Percentiles rank a stretch among this genome's conserved stretches.
Evolutionary conservation across 306 rosid genomes (phyloP).

Genomic region (Herpetospermum pedunculosum): DNA sequence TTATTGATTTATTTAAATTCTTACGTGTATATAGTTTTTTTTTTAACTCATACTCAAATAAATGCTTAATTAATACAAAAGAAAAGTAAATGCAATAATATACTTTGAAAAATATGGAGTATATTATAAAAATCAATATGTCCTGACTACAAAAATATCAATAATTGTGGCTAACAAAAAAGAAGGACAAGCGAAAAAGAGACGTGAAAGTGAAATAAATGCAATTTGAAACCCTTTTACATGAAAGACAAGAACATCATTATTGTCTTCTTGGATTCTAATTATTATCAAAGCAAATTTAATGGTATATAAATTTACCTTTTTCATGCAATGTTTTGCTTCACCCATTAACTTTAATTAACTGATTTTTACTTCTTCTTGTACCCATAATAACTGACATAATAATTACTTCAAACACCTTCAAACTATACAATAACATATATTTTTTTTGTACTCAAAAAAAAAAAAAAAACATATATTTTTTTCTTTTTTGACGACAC

Average conservation of each 20-base stretch:
- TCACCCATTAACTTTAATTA: not conserved
- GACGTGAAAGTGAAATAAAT: not conserved
- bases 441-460: not conserved
- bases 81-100: not conserved
- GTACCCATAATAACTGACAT: not conserved
- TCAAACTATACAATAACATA: too few relatives aligned
- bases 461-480: too few relatives aligned
- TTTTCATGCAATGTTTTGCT: slow-evolving; percentile 1
- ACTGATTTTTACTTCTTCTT: not conserved
- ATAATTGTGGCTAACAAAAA: slow-evolving; percentile 5
- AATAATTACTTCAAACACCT: not conserved
- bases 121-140: not conserved
- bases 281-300: not conserved
- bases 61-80: not conserved
- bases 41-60: not conserved
- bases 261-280: slow-evolving; percentile 5
- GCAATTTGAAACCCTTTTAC: not conserved
- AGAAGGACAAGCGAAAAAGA: not conserved
- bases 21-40: not conserved
- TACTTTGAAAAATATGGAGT: not conserved
- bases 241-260: slow-evolving; percentile 4
- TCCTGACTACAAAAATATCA: not conserved
- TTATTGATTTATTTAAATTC: not conserved
- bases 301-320: not conserved
- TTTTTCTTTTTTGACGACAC: too few relatives aligned